Percentiles rank a stretch among this genome's conserved stretches.
These are phyloP conservation scores for Shiraia sp. DNA, from an alignment of 2,329 filamentous ascomycete genomes.

Conservation along the genomic window DNA sequence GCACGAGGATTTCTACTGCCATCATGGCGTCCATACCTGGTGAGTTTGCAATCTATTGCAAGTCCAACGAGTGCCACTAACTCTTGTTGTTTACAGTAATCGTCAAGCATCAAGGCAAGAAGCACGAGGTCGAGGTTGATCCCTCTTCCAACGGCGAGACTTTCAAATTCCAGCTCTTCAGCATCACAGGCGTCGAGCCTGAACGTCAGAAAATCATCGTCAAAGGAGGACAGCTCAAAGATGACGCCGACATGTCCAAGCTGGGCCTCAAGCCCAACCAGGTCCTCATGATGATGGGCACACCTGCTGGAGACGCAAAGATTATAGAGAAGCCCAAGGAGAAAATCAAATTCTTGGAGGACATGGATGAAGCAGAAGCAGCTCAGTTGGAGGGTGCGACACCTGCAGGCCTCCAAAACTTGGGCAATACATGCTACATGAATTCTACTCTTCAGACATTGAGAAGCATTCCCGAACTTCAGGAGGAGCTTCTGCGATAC, in stretches of 20 bases:
- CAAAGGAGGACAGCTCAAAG: slow-evolving; percentile 92
- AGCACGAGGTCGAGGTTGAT: slow-evolving; percentile 92
- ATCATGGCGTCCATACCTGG: slow-evolving; percentile 46
- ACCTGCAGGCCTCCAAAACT: slow-evolving; percentile 85
- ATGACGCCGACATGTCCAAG: slow-evolving; percentile 85
- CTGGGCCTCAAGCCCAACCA: slow-evolving; percentile 85
- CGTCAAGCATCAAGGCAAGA: slow-evolving; percentile 94
- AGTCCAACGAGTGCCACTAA: slow-evolving; percentile 20
- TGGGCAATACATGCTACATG: slow-evolving; percentile 98
- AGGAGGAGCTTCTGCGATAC: slow-evolving; percentile 73
- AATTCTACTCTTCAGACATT: slow-evolving; percentile 96
- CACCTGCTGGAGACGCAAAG: slow-evolving; percentile 67
- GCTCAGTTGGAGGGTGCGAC: slow-evolving; percentile 81
- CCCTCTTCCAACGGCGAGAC: slow-evolving; percentile 81
- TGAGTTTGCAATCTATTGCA: slow-evolving; percentile 9
- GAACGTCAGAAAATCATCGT: slow-evolving; percentile 94
- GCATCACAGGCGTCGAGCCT: slow-evolving; percentile 92
- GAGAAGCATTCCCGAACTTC: slow-evolving; percentile 85
- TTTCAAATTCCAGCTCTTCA: slow-evolving; percentile 95
- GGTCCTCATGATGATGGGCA: slow-evolving; percentile 95
- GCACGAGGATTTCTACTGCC: slow-evolving; percentile 4
- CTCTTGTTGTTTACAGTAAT: slow-evolving; percentile 62
- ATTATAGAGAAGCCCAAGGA: slow-evolving; percentile 75
- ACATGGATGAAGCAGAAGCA: slow-evolving; percentile 94
- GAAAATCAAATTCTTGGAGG: slow-evolving; percentile 85